Conservation (phyloP, 1,139 yeast species). For the Geotrichum siamense region DNA sequence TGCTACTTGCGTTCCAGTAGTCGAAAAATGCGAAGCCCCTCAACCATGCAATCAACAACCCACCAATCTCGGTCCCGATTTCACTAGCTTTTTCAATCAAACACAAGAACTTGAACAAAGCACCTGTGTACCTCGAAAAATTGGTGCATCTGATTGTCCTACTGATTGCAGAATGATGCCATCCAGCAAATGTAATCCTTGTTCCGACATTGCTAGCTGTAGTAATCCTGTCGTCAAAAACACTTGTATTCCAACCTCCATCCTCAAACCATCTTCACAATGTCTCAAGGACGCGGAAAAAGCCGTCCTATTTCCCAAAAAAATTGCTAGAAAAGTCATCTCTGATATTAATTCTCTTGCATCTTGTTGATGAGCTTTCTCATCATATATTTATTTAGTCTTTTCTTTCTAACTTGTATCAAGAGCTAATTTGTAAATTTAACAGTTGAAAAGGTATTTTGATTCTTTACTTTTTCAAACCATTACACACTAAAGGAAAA, state of each 20-base stretch:
- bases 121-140: background rate
- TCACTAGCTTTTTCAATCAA: background rate
- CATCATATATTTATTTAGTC: too few species aligned
- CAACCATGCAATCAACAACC: background rate
- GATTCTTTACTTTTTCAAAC: too few species aligned
- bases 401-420: too few species aligned
- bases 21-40: background rate
- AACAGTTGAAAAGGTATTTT: too few species aligned
- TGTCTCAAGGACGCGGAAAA: background rate
- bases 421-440: too few species aligned
- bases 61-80: constrained; percentile 1
- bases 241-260: background rate
- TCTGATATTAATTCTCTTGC: too few species aligned
- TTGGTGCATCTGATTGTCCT: background rate
- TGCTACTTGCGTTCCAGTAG: background rate
- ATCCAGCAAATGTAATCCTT: background rate
- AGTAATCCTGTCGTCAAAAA: constrained; percentile 4
- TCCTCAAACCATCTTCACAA: background rate
- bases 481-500: too few species aligned
- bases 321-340: constrained; percentile 6
- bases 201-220: background rate
- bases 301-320: constrained; percentile 6
- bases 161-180: background rate
- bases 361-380: too few species aligned
- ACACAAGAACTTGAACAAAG: constrained; percentile 1